Base-by-base conservation (phyloP, 2,329 filamentous ascomycete species). In the Myriosclerotinia scirpicola region DNA sequence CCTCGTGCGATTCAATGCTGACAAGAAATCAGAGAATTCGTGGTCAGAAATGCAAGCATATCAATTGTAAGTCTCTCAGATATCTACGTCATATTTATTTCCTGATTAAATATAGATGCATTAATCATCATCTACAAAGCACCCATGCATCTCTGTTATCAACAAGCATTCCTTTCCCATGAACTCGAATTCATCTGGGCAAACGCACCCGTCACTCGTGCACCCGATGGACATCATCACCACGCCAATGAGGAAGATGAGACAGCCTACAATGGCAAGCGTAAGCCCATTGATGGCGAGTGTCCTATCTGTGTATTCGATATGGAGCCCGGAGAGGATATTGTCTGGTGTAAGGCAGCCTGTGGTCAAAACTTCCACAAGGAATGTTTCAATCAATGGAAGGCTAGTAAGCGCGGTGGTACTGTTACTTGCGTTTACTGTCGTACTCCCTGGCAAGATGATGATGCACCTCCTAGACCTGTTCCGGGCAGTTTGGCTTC, bases 381-480 rank as follows among this genome's bases (percentile, higher is more conserved):
- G 46, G 74, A 79, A 44, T 86, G 84, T 69, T 83, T 86, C 72
- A 77, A 80, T 69, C 84, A 80, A 74, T 86, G 84, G 84, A 81
- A 80, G 0, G 71, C 75, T 7, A 83, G 80, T 30, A 84, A 83
- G 72, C 73, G 73, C 71, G 69, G 70, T 64, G 65, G 65, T 20
- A 6, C 77, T 20, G 81, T 85, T 15, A 87, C 85, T 0, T 89
- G 86, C 71, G 86, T 86, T 0, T 84, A 85, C 72, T 89, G 86
- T 68, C 83, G 85, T n/a, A 83, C 82, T 14, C 72, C 74, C 2
- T 89, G 87, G 87, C 76, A 82, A 69, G 80, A 77, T 0, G 81
- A 82, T 36, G 59, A 42, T 54, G 42, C 46, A 20, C 9, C 34
- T 46, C 26, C 40, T 15, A 53, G 50, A 34, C 46, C 26, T 44